These are phyloP conservation scores for Komagataella populi DNA, from an alignment of 805 yeast genomes.

Conservation along the genomic window DNA sequence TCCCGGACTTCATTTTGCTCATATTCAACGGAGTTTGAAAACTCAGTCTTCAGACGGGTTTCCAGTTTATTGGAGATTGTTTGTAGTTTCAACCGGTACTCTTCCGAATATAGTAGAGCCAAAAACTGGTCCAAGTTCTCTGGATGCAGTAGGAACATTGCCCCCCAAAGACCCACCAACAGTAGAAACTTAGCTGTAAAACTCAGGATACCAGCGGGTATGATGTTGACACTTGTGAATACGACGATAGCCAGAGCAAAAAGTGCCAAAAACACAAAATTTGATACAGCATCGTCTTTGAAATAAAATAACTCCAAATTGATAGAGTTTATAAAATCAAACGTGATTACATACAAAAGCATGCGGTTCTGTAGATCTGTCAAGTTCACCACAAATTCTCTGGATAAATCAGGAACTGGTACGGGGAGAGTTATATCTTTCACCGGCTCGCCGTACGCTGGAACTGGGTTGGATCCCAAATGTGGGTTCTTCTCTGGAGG, in stretches of 20 bases:
- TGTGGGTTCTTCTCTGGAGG: constrained; percentile 37
- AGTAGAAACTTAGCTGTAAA: constrained; percentile 15
- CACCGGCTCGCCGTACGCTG: constrained; percentile 39
- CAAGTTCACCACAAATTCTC: constrained; percentile 65
- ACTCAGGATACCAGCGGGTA: constrained; percentile 6
- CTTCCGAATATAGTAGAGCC: constrained; percentile 42
- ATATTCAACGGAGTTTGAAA: constrained; percentile 7
- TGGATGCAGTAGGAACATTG: constrained; percentile 37
- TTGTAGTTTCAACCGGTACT: constrained; percentile 39
- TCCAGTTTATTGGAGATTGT: constrained; percentile 38
- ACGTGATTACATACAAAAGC: constrained; percentile 46
- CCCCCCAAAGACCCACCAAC: constrained; percentile 35
- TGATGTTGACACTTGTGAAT: constrained; percentile 10
- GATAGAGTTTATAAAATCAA: constrained; percentile 39
- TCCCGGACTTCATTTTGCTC: constrained; percentile 30
- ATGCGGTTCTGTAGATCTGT: constrained; percentile 79
- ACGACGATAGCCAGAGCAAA: constrained; percentile 13
- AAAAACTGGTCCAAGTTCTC: constrained; percentile 30
- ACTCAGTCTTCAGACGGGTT: constrained; percentile 11
- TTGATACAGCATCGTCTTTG: constrained; percentile 45
- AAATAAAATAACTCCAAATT: constrained; percentile 49
- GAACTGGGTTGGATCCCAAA: constrained; percentile 22
- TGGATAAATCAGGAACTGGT: constrained; percentile 67
- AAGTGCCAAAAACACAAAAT: constrained; percentile 30
- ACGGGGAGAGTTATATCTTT: constrained; percentile 36